A percentile compares a stretch with the other conserved stretches of the same genome.
These are phyloP conservation scores for Suhomyces guaymorum DNA, from an alignment of 1,139 yeast genomes.

Conservation along the genomic window DNA sequence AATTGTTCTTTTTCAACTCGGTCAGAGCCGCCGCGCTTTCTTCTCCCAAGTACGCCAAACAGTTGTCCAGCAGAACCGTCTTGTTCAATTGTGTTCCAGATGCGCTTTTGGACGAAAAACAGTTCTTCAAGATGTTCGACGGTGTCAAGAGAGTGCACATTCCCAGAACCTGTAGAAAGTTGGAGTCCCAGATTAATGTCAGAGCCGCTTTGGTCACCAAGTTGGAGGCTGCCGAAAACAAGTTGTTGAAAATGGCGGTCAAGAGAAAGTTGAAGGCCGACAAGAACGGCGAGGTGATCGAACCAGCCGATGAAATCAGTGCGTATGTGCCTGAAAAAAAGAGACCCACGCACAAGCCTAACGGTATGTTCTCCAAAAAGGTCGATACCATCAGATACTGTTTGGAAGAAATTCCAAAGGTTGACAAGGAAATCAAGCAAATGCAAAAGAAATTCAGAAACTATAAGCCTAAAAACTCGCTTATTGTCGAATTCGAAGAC, in stretches of 20 bases:
- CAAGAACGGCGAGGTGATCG: constrained; percentile 53
- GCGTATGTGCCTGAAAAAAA: constrained; percentile 75
- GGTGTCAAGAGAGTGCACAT: constrained; percentile 75
- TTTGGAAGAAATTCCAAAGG: constrained; percentile 52
- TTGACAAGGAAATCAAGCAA: constrained; percentile 54
- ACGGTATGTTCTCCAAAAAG: constrained; percentile 56
- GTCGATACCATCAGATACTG: constrained; percentile 63
- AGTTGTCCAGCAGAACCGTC: constrained; percentile 75
- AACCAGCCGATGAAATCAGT: constrained; percentile 52
- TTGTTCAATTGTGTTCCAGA: constrained; percentile 81
- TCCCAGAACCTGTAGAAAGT: constrained; percentile 63
- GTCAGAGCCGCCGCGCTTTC: constrained; percentile 80
- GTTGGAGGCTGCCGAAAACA: constrained; percentile 71
- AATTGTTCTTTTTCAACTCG: constrained; percentile 75
- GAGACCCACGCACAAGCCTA: constrained; percentile 67
- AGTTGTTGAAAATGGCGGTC: constrained; percentile 59
- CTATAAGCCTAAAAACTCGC: constrained; percentile 52
- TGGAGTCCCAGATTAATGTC: constrained; percentile 57
- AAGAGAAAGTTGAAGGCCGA: constrained; percentile 64
- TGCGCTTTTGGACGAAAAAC: constrained; percentile 61
- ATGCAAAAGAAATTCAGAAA: constrained; percentile 50
- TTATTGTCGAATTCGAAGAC: constrained; percentile 68
- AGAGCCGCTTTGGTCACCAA: constrained; percentile 62
- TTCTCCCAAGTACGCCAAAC: constrained; percentile 74
- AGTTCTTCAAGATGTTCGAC: constrained; percentile 61